Conservation (phyloP, 768 basidiomycete species). For the Omphalotus guepiniiformis region DNA sequence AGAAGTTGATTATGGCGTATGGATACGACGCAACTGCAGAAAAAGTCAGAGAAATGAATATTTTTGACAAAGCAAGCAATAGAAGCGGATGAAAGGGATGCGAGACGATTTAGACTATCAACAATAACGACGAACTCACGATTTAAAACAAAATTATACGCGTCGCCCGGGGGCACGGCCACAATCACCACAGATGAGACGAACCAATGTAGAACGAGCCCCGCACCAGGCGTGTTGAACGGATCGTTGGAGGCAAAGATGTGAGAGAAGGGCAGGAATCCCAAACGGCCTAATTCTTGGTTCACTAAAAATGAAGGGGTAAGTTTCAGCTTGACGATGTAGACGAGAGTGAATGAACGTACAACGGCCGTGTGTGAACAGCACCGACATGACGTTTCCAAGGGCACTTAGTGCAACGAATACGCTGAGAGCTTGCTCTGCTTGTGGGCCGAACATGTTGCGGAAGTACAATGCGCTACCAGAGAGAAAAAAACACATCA, state of each 20-base stretch:
- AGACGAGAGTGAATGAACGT: not conserved
- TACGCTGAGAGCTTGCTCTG: constrained; percentile 25
- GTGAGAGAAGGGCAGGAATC: constrained; percentile 54
- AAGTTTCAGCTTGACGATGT: not conserved
- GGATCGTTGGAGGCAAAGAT: constrained; percentile 62
- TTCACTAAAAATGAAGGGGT: constrained; percentile 42
- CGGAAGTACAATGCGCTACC: not conserved
- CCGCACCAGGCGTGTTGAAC: constrained; percentile 55
- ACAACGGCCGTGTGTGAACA: constrained; percentile 17
- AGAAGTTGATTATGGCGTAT: not conserved
- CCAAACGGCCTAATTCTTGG: constrained; percentile 61
- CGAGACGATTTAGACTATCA: too few relatives aligned
- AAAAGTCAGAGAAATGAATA: not conserved
- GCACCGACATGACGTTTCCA: constrained; percentile 54
- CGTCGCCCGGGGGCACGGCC: constrained; percentile 56
- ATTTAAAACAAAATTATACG: constrained; percentile 60
- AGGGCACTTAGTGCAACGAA: constrained; percentile 53
- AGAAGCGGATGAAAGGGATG: not conserved
- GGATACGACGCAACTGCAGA: not conserved
- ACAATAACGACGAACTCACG: constrained; percentile 38
- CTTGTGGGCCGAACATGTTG: not conserved
- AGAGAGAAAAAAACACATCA: not conserved
- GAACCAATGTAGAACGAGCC: constrained; percentile 38
- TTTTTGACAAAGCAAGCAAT: not conserved
- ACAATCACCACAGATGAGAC: constrained; percentile 34